Evolutionary conservation across 1,284 basidiomycete species (phyloP).

Genomic region (Puccinia horiana): DNA sequence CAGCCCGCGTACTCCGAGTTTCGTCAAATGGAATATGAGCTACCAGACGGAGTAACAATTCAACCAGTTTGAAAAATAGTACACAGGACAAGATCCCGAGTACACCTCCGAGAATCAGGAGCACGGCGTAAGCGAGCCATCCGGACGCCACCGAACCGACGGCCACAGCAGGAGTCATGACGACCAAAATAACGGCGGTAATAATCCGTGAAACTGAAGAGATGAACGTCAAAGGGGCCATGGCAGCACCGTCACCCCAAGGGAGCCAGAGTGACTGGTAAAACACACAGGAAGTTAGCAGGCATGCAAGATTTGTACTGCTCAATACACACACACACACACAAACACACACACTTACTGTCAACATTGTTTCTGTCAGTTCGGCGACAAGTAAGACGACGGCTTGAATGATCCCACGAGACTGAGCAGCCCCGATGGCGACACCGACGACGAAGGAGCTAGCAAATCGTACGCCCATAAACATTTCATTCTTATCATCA

Average conservation of each 20-base stretch:
- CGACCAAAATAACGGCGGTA: constrained; percentile 36
- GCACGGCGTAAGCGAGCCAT: constrained; percentile 42
- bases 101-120: constrained; percentile 26
- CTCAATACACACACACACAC: background rate
- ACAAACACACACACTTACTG: constrained; percentile 14
- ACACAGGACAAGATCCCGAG: constrained; percentile 11
- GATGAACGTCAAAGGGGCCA: constrained; percentile 42
- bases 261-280: constrained; percentile 50
- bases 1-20: constrained; percentile 24
- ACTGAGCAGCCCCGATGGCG: constrained; percentile 29
- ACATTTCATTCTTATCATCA: constrained; percentile 31
- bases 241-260: constrained; percentile 47
- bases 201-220: constrained; percentile 45
- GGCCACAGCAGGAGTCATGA: constrained; percentile 28
- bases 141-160: constrained; percentile 21
- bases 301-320: constrained; percentile 13
- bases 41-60: constrained; percentile 5
- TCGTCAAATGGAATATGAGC: constrained; percentile 44
- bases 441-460: constrained; percentile 37
- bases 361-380: constrained; percentile 41
- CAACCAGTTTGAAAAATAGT: constrained; percentile 23
- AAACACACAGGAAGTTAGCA: too few species aligned
- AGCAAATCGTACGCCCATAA: constrained; percentile 28
- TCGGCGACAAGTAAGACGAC: constrained; percentile 34
- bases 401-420: constrained; percentile 14